Evolutionary conservation across 1,284 basidiomycete genomes (phyloP), one percentile per base, ranked within the genome.

Genomic region (Polyporus tsugae): DNA sequence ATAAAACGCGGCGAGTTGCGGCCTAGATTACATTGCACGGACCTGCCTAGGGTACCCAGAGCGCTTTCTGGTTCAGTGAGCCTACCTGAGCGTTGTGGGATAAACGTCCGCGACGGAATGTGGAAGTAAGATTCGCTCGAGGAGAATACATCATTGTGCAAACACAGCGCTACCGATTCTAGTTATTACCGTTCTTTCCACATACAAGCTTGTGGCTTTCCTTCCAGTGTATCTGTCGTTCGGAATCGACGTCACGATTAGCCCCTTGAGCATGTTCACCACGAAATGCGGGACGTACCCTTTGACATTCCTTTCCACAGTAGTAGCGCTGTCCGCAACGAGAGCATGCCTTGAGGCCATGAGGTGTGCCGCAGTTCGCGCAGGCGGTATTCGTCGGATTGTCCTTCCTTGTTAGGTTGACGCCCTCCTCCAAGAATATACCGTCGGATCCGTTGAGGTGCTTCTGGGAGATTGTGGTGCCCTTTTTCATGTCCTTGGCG

Each of bases 281-380:
- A 25, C 22, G 46, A 49, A n/a, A n/a, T 49, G 46, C 22, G 19
- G 10, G 10, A 58, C 57, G 36, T n/a, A 58, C 66, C 36, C 29
- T 35, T 36, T 68, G 62, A 38, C 62, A 68, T 9, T 62, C 58
- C 36, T 52, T 44, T 10, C 62, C 58, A 29, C 66, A 68, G 22
- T 68, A 68, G 13, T 55, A 61, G 10, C 55, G 42, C 39, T 68
- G 66, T 58, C 49, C 63, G 44, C 62, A 68, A 9, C 55, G 57
- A 29, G 60, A 52, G 59, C 66, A 68, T 29, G 66, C 52, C 49
- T 64, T 68, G 36, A 60, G 36, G n/a, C 36, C 58, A 25, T 68
- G 53, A 5, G 66, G 66, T 11, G 55, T 68, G 19, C 66, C 66
- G 46, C 66, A 68, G 39, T 64, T 60, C 10, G 62, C 35, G 52